phyloP scores from a whole-genome alignment of 257 asterid genomes.

The Gynochthodes officinalis region DNA sequence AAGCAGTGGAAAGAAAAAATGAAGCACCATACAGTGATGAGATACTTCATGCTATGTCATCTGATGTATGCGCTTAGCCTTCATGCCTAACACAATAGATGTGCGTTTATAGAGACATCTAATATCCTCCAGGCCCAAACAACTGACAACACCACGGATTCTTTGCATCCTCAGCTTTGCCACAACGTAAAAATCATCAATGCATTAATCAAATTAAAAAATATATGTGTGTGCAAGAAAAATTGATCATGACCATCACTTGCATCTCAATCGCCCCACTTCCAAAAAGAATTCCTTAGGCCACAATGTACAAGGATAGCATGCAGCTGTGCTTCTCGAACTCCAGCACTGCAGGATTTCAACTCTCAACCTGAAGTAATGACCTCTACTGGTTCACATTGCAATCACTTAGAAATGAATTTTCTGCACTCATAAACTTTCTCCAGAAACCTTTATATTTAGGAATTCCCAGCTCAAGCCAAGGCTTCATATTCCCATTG shows the following conservation, averaged over 20 bases:
- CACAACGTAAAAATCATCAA: conserved; percentile 7
- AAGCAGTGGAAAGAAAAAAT: not conserved
- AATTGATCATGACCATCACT: conserved; percentile 13
- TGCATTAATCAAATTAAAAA: conserved; percentile 19
- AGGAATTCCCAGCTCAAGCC: conserved; percentile 95
- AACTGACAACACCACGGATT: conserved; percentile 1
- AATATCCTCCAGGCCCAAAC: conserved; percentile 4
- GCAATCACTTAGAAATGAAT: conserved; percentile 74
- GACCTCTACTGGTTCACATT: conserved; percentile 59
- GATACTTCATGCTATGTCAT: not conserved
- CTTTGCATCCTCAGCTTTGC: conserved; percentile 4
- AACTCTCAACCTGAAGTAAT: conserved; percentile 21
- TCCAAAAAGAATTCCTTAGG: conserved; percentile 2
- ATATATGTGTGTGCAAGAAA: conserved; percentile 13
- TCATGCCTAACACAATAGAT: not conserved
- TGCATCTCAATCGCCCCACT: conserved; percentile 12
- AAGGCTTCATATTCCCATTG: conserved; percentile 97
- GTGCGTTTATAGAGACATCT: not conserved
- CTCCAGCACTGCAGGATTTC: conserved; percentile 23
- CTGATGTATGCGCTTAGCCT: not conserved
- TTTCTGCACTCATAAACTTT: conserved; percentile 61
- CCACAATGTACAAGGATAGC: not conserved
- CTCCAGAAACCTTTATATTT: conserved; percentile 72
- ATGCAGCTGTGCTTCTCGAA: conserved; percentile 15
- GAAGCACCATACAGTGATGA: not conserved